These are phyloP conservation scores for Wickerhamomyces alni DNA, from an alignment of 805 yeast genomes.

Conservation along the genomic window DNA sequence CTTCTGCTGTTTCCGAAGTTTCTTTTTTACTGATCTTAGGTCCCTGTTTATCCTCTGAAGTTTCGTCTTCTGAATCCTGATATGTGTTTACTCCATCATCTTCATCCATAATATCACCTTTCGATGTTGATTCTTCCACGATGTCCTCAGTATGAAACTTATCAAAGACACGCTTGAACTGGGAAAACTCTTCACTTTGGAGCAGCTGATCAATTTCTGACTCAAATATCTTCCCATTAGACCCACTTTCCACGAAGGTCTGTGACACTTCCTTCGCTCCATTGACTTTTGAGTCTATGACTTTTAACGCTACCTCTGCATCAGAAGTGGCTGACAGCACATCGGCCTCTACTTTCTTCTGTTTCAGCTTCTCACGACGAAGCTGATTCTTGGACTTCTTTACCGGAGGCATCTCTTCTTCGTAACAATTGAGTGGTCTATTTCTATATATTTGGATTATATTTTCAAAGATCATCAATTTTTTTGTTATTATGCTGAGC, in stretches of 20 bases:
- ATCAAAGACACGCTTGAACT: slow-evolving; percentile 30
- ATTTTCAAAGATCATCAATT: too few species aligned
- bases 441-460: too few species aligned
- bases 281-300: too few species aligned
- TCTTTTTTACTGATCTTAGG: slow-evolving; percentile 38
- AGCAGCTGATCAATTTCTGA: slow-evolving; percentile 20
- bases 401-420: slow-evolving; percentile 8
- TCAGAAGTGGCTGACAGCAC: too few species aligned
- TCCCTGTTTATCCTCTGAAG: slow-evolving; percentile 10
- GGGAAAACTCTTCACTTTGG: slow-evolving; percentile 26
- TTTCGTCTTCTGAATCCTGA: slow-evolving; percentile 14
- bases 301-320: too few species aligned
- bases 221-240: slow-evolving; percentile 9
- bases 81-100: slow-evolving; percentile 20
- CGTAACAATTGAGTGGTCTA: too few species aligned
- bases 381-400: slow-evolving; percentile 32
- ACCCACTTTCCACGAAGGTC: too few species aligned
- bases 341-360: slow-evolving; percentile 13
- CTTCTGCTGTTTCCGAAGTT: slow-evolving; percentile 45
- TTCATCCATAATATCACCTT: slow-evolving; percentile 27
- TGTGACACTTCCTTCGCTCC: too few species aligned
- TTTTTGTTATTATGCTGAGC: too few species aligned
- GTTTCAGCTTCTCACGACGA: slow-evolving; percentile 25
- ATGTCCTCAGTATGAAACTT: slow-evolving; percentile 25
- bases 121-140: slow-evolving; percentile 10